These are phyloP conservation scores for Hemileccinum impolitum DNA, from an alignment of 768 basidiomycete species.

Conservation along the genomic window DNA sequence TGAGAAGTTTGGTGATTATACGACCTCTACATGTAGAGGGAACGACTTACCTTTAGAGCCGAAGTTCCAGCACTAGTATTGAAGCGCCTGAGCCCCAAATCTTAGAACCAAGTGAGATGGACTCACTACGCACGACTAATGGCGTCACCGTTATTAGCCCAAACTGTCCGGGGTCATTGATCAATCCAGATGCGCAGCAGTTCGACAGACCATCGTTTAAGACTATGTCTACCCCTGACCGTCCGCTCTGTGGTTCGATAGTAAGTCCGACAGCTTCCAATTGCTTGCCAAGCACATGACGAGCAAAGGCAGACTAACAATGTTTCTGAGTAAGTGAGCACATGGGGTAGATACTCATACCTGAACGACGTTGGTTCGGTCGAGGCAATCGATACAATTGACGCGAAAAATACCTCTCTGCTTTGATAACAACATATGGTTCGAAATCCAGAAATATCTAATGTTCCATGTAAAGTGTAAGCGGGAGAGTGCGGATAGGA, in stretches of 20 bases:
- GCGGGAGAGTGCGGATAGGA: neutral
- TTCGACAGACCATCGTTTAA: conserved; percentile 69
- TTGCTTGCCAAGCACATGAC: conserved; percentile 74
- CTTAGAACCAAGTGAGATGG: neutral
- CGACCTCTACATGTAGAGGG: neutral
- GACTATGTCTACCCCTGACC: conserved; percentile 61
- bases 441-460: conserved; percentile 83
- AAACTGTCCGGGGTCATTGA: conserved; percentile 47
- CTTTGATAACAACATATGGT: conserved; percentile 63
- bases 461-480: neutral
- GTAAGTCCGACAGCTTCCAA: conserved; percentile 69
- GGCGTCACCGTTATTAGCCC: conserved; percentile 98
- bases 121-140: conserved; percentile 85
- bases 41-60: conserved; percentile 74
- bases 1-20: conserved; percentile 26
- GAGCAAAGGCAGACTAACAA: conserved; percentile 82
- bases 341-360: conserved; percentile 34
- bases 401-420: conserved; percentile 87
- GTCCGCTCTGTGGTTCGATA: conserved; percentile 49
- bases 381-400: conserved; percentile 95
- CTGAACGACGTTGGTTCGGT: conserved; percentile 93
- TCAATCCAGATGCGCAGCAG: neutral
- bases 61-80: conserved; percentile 85
- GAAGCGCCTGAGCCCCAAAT: conserved; percentile 11
- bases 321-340: conserved; percentile 6